Base-by-base conservation (phyloP, 177 flowering plant species). In the Vitis hybrid region DNA sequence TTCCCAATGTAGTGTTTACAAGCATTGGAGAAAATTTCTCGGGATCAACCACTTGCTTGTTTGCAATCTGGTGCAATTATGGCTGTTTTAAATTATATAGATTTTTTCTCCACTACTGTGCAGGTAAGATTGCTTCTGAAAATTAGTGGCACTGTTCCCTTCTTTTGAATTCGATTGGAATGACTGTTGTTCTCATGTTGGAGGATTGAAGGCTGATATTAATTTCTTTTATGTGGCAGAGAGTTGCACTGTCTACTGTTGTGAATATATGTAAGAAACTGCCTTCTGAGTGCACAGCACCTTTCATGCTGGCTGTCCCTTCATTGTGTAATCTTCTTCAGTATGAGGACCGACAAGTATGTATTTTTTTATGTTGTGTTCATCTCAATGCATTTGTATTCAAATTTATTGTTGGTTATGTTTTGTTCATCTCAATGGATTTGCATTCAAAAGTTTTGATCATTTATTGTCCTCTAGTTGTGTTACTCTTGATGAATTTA, bases 1-100 rank as follows among this genome's bases (percentile, higher is more conserved):
- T 30, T 19, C 68, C 10, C 65, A 48, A 34, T 80, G 70, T 68
- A 95, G 99, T 93, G 99, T 77, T 76, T 95, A 65, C 91, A 89
- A 93, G 98, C 97, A 64, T 71, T 95, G 80, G 91, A 90, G 81
- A 95, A 90, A 82, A 89, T 95, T 7, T 88, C 99, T 2, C 83
- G 64, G 0, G 88, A 89, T 67, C 92, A 95, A 70, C 92, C 99
- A 2, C 80, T 79, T 60, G 88, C 80, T 6, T 95, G 99, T 81
- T 83, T 93, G 72, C 83, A 88, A 56, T 89, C 90, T 64, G 99
- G 99, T 56, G 94, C 92, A 12, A 82, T 88, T 19, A 82, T 90
- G 92, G 93, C 99, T 75, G 90, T 84, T 63, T 66, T 95, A 51
- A 84, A 21, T 77, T 88, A 76, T 79, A 89, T 93, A 58, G 98